phyloP scores from a whole-genome alignment of 495 filamentous ascomycete genomes.

The Penicillium simplicissimum region DNA sequence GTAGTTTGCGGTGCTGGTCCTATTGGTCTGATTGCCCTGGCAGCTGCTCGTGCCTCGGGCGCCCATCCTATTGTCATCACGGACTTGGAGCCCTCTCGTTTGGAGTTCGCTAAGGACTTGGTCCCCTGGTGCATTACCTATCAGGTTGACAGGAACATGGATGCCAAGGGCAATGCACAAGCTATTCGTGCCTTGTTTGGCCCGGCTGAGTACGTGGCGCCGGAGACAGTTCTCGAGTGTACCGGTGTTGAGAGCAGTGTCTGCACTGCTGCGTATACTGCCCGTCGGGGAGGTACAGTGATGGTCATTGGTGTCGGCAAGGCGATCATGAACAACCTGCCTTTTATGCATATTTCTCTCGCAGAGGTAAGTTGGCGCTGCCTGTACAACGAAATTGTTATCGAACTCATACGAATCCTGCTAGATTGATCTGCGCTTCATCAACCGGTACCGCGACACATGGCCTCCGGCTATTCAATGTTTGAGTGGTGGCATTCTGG shows the following conservation, averaged over 20 bases:
- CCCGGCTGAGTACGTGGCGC: conserved; percentile 49
- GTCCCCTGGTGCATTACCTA: conserved; percentile 57
- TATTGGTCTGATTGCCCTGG: conserved; percentile 70
- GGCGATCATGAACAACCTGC: conserved; percentile 60
- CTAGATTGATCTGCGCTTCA: conserved; percentile 63
- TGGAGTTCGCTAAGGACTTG: conserved; percentile 60
- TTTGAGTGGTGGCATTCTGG: conserved; percentile 49
- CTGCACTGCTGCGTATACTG: conserved; percentile 55
- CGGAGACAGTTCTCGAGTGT: conserved; percentile 61
- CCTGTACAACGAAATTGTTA: background rate
- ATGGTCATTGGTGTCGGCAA: conserved; percentile 66
- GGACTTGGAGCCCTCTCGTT: conserved; percentile 55
- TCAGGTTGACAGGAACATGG: conserved; percentile 45
- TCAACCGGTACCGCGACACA: conserved; percentile 63
- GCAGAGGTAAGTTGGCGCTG: conserved; percentile 41
- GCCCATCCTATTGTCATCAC: conserved; percentile 66
- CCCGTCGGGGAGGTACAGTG: conserved; percentile 57
- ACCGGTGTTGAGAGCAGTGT: conserved; percentile 64
- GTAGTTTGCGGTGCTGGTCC: conserved; percentile 77
- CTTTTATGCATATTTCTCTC: conserved; percentile 65
- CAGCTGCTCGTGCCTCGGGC: conserved; percentile 57
- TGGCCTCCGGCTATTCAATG: conserved; percentile 59
- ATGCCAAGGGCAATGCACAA: conserved; percentile 51
- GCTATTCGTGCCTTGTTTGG: conserved; percentile 55
- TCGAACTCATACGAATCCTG: background rate